Conservation (phyloP, 805 yeast species). For the Pichia cephalocereana region DNA sequence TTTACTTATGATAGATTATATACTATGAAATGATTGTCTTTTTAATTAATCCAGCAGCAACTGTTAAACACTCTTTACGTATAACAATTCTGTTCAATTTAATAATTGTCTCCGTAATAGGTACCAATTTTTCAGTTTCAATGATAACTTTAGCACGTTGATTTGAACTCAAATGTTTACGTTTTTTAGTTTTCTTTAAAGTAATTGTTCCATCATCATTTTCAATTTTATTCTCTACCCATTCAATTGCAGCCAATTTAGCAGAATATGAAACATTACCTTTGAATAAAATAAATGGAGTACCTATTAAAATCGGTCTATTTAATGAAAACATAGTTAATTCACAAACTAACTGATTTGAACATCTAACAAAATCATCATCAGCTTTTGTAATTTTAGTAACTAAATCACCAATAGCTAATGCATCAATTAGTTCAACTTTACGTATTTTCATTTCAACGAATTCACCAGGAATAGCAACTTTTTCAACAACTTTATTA, state of each 20-base stretch:
- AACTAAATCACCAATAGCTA: constrained; percentile 61
- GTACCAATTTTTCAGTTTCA: constrained; percentile 3
- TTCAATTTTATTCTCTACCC: constrained; percentile 17
- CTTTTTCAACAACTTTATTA: constrained; percentile 14
- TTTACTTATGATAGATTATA: constrained; percentile 45
- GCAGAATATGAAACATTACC: constrained; percentile 70
- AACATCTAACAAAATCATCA: constrained; percentile 28
- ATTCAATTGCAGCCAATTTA: constrained; percentile 40
- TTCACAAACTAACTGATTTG: constrained; percentile 43
- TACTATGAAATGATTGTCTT: constrained; percentile 18
- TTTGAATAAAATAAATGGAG: constrained; percentile 68
- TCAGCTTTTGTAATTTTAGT: constrained; percentile 20
- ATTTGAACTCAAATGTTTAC: constrained; percentile 49
- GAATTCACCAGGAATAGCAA: constrained; percentile 48
- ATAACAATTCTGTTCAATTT: constrained; percentile 57
- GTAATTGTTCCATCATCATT: constrained; percentile 17
- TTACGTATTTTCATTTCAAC: constrained; percentile 35
- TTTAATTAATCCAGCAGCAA: constrained; percentile 39
- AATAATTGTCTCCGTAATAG: constrained; percentile 1
- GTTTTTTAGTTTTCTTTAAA: constrained; percentile 37
- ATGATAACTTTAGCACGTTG: constrained; percentile 52
- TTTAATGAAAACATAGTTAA: constrained; percentile 55
- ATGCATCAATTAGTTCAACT: constrained; percentile 30
- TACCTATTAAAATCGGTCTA: constrained; percentile 71
- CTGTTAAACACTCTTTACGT: constrained; percentile 58